Conservation (phyloP, 352 stramenopile species). For the Blastocystis sp. region DNA sequence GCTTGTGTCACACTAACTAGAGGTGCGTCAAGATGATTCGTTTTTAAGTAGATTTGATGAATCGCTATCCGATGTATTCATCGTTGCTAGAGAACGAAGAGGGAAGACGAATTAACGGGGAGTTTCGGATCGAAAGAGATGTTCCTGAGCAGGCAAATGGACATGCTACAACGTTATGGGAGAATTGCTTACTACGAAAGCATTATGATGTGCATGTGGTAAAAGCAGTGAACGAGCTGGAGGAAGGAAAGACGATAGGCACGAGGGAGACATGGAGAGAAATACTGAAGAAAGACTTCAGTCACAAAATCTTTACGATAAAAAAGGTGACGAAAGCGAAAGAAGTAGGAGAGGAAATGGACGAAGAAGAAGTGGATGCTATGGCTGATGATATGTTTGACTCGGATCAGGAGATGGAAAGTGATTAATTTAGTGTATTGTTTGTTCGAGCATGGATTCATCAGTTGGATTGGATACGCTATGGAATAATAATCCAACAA, state of each 20-base stretch:
- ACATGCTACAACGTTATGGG: conserved; percentile 25
- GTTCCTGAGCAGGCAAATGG: conserved; percentile 37
- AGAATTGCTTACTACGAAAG: background rate
- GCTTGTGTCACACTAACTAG: background rate
- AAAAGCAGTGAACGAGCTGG: background rate
- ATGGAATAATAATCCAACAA: background rate
- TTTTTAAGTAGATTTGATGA: background rate
- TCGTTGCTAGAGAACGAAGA: conserved; percentile 47
- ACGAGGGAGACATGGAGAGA: background rate
- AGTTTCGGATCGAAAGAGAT: background rate
- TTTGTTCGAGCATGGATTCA: background rate
- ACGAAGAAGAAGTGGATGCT: background rate
- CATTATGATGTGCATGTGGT: conserved; percentile 15
- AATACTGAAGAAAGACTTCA: conserved; percentile 29
- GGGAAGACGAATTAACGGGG: background rate
- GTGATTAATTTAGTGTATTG: background rate
- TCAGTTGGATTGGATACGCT: background rate
- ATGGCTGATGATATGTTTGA: background rate
- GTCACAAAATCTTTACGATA: background rate
- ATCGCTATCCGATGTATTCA: conserved; percentile 59
- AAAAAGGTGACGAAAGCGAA: background rate
- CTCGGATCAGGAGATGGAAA: background rate
- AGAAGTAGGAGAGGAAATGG: background rate
- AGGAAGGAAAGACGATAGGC: too few species aligned
- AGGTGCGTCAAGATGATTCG: background rate